Base-by-base conservation (phyloP, 1,139 yeast genomes). In the Yamadazyma buinensis region DNA sequence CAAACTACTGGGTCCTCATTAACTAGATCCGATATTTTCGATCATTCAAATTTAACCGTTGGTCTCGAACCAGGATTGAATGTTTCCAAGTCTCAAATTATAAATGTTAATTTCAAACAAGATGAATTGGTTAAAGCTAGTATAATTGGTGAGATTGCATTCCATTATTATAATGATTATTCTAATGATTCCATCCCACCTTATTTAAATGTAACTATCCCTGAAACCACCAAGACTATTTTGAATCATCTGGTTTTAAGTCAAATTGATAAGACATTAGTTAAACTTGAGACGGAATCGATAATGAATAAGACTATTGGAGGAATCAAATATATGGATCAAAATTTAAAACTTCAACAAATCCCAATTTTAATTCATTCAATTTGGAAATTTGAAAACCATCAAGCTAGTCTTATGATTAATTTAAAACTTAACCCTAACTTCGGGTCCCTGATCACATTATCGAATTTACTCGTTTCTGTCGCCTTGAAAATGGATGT, bases 311-410 rank as follows among this genome's bases (percentile, higher is more conserved):
- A 77, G 50, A 80, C 90, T 2, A 64, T 82, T 30, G 92, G 92
- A 23, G 95, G 86, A 0, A 59, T 85, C 49, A 84, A 84, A 54
- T 85, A 84, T 51, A 70, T 83, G 51, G 42, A 47, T 24, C 39
- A 34, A 17, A 35, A 38, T 13, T 57, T 79, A 41, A 65, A 64
- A 35, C 50, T 52, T 4, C 43, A 48, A 6, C 62, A 67, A 29
- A 75, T 80, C 1, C 97, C 97, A n/a, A 58, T 90, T 20, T 60
- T 77, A 20, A 70, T 90, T 31, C 72, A 78, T 30, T 96, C 95
- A 30, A 77, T 84, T 30, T 90, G 97, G 97, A 82, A 88, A 51
- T 82, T 82, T 52, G 96, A 88, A 56, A 70, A 74, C 15, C 83
- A 74, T 39, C 96, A 88, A 59, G 81, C 96, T 1, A 81, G 95